Evolutionary conservation across 441 rosid genomes (phyloP).

Genomic region (Brassica hybrid): DNA sequence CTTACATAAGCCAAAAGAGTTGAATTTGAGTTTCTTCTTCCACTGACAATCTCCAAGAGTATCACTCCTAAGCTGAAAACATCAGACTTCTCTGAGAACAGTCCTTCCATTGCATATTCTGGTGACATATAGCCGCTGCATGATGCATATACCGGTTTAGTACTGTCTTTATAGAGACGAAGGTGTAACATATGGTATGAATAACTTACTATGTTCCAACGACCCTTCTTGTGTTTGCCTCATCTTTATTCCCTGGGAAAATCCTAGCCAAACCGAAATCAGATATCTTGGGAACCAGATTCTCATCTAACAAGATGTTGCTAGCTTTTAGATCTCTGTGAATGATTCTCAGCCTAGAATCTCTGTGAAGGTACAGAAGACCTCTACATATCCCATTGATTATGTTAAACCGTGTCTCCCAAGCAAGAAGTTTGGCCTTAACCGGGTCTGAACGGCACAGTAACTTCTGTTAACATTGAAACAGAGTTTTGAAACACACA

Average conservation of each 20-base stretch:
- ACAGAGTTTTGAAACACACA: not conserved
- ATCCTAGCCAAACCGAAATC: conserved; percentile 78
- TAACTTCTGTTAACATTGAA: conserved; percentile 23
- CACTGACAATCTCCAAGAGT: conserved; percentile 41
- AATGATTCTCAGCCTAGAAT: conserved; percentile 68
- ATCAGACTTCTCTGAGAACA: conserved; percentile 49
- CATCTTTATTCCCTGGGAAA: conserved; percentile 54
- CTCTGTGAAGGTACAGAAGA: conserved; percentile 74
- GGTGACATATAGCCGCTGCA: conserved; percentile 51
- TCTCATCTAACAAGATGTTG: conserved; percentile 68
- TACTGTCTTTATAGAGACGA: not conserved
- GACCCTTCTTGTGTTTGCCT: conserved; percentile 59
- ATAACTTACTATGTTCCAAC: conserved; percentile 56
- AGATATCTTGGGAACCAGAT: conserved; percentile 67
- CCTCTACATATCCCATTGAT: conserved; percentile 68
- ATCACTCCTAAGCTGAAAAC: conserved; percentile 50
- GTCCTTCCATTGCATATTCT: conserved; percentile 51
- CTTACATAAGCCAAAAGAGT: conserved; percentile 25
- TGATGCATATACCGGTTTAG: not conserved
- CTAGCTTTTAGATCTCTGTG: conserved; percentile 75
- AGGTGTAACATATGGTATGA: not conserved
- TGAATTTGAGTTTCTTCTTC: conserved; percentile 34
- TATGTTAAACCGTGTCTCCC: conserved; percentile 58
- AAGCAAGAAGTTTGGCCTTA: conserved; percentile 41
- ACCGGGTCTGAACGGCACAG: conserved; percentile 43